Conservation (phyloP, 2,329 filamentous ascomycete genomes). For the Cadophora malorum region DNA sequence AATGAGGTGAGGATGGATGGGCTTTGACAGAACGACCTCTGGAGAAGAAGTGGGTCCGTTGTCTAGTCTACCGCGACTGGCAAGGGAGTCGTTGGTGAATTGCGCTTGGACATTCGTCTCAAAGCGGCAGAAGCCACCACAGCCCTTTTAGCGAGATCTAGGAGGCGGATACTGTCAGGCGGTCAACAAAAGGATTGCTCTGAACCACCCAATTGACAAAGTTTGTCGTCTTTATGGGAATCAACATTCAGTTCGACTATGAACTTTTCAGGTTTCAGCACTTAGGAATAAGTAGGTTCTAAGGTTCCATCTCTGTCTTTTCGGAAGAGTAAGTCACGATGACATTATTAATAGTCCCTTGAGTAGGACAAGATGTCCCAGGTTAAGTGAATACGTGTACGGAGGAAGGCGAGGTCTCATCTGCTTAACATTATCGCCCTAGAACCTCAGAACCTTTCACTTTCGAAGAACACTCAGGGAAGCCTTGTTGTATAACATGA, state of each 20-base stretch:
- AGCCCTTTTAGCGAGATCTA: background rate
- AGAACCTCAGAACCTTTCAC: too few species aligned
- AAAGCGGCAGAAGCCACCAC: background rate
- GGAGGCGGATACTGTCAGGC: background rate
- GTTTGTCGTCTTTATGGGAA: background rate
- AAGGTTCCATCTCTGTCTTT: background rate
- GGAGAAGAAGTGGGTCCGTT: constrained; percentile 4
- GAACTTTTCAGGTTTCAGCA: background rate
- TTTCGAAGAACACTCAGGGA: too few species aligned
- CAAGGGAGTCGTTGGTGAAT: background rate
- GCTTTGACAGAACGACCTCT: background rate
- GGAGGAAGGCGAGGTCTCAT: too few species aligned
- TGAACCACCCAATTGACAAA: background rate
- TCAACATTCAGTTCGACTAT: background rate
- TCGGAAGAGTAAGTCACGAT: background rate
- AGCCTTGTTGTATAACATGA: too few species aligned
- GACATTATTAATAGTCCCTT: background rate
- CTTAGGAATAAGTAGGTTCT: background rate
- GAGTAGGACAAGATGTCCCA: too few species aligned
- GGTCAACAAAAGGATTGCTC: background rate
- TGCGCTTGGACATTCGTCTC: background rate
- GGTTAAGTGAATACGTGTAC: too few species aligned
- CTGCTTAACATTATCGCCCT: too few species aligned
- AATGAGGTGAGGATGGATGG: background rate
- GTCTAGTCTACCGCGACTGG: background rate